Base-by-base conservation (phyloP, 805 yeast species). In the Metschnikowia lunata region DNA sequence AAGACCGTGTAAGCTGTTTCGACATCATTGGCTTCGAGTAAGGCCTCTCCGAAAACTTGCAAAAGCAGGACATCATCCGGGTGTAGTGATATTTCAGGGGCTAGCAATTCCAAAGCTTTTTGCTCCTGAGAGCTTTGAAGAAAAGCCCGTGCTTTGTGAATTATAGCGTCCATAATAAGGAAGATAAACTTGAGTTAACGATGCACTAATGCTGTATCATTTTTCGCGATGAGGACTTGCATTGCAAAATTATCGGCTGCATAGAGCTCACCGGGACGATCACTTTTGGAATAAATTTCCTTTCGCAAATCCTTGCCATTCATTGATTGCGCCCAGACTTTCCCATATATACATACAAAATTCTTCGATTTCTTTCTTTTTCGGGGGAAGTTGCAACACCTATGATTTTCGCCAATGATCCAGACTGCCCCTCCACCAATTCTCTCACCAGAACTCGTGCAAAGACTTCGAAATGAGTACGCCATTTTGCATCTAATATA, bases 11-110 rank as follows among this genome's bases (percentile, higher is more conserved):
- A 86, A 0, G 97, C 97, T 38, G 74, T 72, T 47, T 88, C 95
- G 41, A 90, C 78, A 50, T 85, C 80, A 45, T 93, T 90, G 41
- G 72, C 72, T 60, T 93, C 99, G 40, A 91, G 71, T 44, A 84
- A 77, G 4, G 83, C 75, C 61, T 90, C 97, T 8, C 93, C 96
- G 37, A 80, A 74, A 6, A 76, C 54, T 55, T 82, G 83, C 40
- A 83, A 66, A 34, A 82, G 73, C 42, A 68, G 68, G 1, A 74
- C 63, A 30, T 67, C 57, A 39, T 67, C 66, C n/a, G 65, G 59
- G 14, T 62, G 50, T 9, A 50, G 54, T n/a, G 56, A 50, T 13
- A 60, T 48, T 18, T 67, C 63, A 0, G 73, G 69, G n/a, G 70
- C 56, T 30, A 83, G 64, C 13, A 74, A 49, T 28, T 68, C 67